A percentile compares a stretch with the other conserved stretches of the same genome.
Evolutionary conservation across 2,329 filamentous ascomycete genomes (phyloP).

Genomic region (Fusarium nematophilum): DNA sequence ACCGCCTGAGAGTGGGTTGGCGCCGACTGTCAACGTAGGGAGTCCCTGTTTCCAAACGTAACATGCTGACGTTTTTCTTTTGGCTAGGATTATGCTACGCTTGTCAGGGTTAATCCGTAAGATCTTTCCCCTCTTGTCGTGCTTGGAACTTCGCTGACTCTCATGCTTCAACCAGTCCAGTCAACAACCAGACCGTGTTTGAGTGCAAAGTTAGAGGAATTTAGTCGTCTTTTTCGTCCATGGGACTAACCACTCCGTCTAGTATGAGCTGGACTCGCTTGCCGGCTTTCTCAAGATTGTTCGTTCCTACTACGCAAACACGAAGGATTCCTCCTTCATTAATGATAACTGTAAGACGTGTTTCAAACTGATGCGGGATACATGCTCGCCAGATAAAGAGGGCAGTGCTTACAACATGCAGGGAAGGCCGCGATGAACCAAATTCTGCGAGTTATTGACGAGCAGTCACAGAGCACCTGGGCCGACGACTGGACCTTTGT

Average conservation of each 20-base stretch:
- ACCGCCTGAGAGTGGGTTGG: constrained; percentile 16
- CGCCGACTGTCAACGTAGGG: constrained; percentile 17
- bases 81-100: constrained; percentile 13
- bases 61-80: background rate
- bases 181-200: constrained; percentile 20
- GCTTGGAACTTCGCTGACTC: background rate
- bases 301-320: constrained; percentile 20
- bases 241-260: background rate
- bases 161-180: background rate
- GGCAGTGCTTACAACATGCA: background rate
- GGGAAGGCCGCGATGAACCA: constrained; percentile 20
- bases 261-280: constrained; percentile 27
- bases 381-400: rapidly evolving
- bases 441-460: constrained; percentile 9
- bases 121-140: rapidly evolving
- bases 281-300: constrained; percentile 26
- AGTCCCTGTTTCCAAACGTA: background rate
- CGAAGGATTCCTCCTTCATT: constrained; percentile 13
- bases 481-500: constrained; percentile 20
- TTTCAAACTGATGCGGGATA: too few species aligned
- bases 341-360: constrained; percentile 21
- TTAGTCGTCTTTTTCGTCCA: rapidly evolving
- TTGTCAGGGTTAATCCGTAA: constrained; percentile 18
- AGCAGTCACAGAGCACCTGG: constrained; percentile 26
- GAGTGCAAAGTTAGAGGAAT: constrained; percentile 16